These are phyloP conservation scores for Chlorencoelia australis DNA, from an alignment of 2,329 filamentous ascomycete genomes.

Conservation along the genomic window DNA sequence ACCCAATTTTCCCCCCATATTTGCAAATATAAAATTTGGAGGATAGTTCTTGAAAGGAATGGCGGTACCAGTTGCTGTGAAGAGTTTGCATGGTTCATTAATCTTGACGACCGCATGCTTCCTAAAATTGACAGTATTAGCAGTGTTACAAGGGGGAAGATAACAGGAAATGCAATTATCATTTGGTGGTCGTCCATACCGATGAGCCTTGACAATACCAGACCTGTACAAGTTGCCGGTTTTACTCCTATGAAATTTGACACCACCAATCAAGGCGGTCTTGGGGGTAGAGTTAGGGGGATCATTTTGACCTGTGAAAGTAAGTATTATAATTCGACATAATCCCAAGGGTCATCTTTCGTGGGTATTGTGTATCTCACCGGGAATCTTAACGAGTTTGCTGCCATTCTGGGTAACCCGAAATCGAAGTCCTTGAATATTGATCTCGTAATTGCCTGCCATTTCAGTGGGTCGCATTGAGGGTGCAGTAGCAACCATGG, in stretches of 20 bases:
- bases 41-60: slow-evolving; percentile 25
- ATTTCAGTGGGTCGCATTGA: slow-evolving; percentile 22
- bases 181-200: slow-evolving; percentile 42
- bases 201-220: slow-evolving; percentile 63
- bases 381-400: slow-evolving; percentile 66
- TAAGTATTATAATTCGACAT: too few relatives aligned
- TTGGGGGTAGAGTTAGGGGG: slow-evolving; percentile 63
- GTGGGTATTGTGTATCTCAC: slow-evolving; percentile 42
- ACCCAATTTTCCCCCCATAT: slow-evolving; percentile 17
- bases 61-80: slow-evolving; percentile 57
- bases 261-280: slow-evolving; percentile 59
- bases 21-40: slow-evolving; percentile 9
- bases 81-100: slow-evolving; percentile 62
- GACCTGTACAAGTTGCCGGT: slow-evolving; percentile 77
- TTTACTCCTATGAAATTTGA: slow-evolving; percentile 77
- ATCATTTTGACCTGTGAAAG: slow-evolving; percentile 51
- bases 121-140: slow-evolving; percentile 18
- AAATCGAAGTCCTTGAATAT: slow-evolving; percentile 64
- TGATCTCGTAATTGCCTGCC: slow-evolving; percentile 47
- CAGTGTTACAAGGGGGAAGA: slow-evolving; percentile 24
- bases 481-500: slow-evolving; percentile 6
- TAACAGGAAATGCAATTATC: slow-evolving; percentile 1
- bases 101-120: slow-evolving; percentile 46
- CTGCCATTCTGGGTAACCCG: slow-evolving; percentile 66
- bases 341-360: slow-evolving; percentile 8